phyloP scores from a whole-genome alignment of 306 rosid species.

The Pterocarpus macrocarpus region DNA sequence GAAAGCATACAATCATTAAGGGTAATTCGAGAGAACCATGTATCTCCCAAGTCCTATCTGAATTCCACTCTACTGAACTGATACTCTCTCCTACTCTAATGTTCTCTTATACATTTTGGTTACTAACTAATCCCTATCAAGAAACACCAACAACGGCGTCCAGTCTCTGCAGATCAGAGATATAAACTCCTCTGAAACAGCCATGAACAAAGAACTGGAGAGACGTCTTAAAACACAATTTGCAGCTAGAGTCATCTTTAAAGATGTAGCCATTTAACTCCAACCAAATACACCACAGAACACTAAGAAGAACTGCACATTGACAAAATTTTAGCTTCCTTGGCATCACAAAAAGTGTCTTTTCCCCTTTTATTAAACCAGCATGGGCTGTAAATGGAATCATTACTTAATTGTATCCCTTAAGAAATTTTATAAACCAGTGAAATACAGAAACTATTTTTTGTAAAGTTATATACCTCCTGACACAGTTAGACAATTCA shows the following conservation, averaged over 20 bases:
- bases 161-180: not conserved
- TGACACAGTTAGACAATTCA: not conserved
- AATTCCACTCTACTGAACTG: too few species aligned
- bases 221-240: not conserved
- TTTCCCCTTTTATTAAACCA: slow-evolving; percentile 1
- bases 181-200: not conserved
- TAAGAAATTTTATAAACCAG: not conserved
- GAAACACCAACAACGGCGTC: not conserved
- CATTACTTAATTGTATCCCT: slow-evolving; percentile 25
- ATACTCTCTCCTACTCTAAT: too few species aligned
- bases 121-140: too few species aligned
- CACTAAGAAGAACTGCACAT: not conserved
- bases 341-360: not conserved
- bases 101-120: too few species aligned
- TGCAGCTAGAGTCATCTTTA: slow-evolving; percentile 12
- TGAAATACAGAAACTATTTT: slow-evolving; percentile 2
- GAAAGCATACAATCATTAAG: too few species aligned
- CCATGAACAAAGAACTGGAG: not conserved
- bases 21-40: too few species aligned
- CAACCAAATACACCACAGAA: not conserved
- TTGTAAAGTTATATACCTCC: slow-evolving; percentile 21
- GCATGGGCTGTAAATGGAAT: not conserved
- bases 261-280: not conserved
- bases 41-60: too few species aligned
- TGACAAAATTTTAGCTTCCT: not conserved